A percentile compares a stretch with the other conserved stretches of the same genome.
These are phyloP conservation scores for Camellia granthamiana DNA, from an alignment of 148 eudicot species.

Conservation along the genomic window DNA sequence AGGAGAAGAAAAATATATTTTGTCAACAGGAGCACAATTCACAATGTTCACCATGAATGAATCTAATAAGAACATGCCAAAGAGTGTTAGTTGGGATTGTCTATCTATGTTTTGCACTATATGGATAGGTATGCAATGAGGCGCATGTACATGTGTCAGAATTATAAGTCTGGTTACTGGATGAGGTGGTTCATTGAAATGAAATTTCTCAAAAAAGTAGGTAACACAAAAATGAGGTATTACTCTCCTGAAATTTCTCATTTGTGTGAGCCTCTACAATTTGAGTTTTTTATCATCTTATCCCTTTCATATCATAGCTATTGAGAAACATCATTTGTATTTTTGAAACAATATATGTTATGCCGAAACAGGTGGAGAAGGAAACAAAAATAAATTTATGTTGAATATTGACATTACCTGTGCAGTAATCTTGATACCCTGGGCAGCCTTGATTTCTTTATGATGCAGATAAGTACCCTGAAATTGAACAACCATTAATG, in stretches of 20 bases:
- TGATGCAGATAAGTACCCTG: slow-evolving; percentile 92
- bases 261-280: not conserved
- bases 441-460: slow-evolving; percentile 94
- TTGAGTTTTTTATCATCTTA: not conserved
- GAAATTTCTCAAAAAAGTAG: not conserved
- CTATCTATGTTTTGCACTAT: too few species aligned
- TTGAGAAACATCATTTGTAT: not conserved
- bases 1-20: not conserved
- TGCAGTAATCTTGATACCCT: slow-evolving; percentile 94
- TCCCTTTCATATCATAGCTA: not conserved
- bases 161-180: too few species aligned
- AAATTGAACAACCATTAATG: slow-evolving; percentile 13
- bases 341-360: not conserved
- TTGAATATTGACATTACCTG: slow-evolving; percentile 51
- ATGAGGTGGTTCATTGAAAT: too few species aligned
- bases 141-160: too few species aligned
- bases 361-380: not conserved
- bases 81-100: too few species aligned
- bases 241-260: not conserved
- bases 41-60: not conserved
- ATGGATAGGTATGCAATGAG: not conserved
- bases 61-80: not conserved
- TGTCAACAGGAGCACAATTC: not conserved
- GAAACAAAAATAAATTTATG: not conserved
- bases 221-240: not conserved